These are phyloP conservation scores for Yamadazyma nakazawae DNA, from an alignment of 805 yeast genomes.

Conservation along the genomic window DNA sequence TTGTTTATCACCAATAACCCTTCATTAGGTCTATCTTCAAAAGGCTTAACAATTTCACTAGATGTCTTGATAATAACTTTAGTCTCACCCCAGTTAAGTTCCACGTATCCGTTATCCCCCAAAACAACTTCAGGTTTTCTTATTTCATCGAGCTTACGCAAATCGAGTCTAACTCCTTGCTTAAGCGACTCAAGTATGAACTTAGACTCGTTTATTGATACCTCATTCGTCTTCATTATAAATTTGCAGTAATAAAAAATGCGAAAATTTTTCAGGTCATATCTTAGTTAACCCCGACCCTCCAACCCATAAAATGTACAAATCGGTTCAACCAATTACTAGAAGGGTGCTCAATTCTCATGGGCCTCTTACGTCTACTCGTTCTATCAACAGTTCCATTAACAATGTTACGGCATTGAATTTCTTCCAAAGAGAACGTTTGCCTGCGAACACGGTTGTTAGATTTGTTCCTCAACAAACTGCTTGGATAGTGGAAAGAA, in stretches of 20 bases:
- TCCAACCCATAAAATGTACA: neutral
- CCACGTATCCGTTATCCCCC: constrained; percentile 65
- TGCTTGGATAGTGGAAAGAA: constrained; percentile 87
- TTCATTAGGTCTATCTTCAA: constrained; percentile 90
- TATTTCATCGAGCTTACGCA: constrained; percentile 60
- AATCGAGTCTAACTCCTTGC: constrained; percentile 63
- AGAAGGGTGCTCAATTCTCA: neutral
- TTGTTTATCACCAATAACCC: constrained; percentile 82
- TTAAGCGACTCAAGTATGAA: constrained; percentile 64
- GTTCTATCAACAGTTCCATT: constrained; percentile 2
- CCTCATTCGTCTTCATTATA: constrained; percentile 6
- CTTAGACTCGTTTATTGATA: constrained; percentile 32
- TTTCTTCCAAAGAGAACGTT: constrained; percentile 57
- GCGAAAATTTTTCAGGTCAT: constrained; percentile 6
- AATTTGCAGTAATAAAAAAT: neutral
- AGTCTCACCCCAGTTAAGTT: constrained; percentile 75
- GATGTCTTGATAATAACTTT: constrained; percentile 65
- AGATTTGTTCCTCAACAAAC: constrained; percentile 87
- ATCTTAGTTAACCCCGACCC: too few relatives aligned
- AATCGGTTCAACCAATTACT: neutral
- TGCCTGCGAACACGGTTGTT: constrained; percentile 73
- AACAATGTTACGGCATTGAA: constrained; percentile 27
- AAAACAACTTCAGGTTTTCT: constrained; percentile 52
- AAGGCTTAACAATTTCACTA: constrained; percentile 74
- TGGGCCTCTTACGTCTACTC: neutral